Conservation (phyloP, 2,329 filamentous ascomycete species). For the Dryadomyces quercivorus region DNA sequence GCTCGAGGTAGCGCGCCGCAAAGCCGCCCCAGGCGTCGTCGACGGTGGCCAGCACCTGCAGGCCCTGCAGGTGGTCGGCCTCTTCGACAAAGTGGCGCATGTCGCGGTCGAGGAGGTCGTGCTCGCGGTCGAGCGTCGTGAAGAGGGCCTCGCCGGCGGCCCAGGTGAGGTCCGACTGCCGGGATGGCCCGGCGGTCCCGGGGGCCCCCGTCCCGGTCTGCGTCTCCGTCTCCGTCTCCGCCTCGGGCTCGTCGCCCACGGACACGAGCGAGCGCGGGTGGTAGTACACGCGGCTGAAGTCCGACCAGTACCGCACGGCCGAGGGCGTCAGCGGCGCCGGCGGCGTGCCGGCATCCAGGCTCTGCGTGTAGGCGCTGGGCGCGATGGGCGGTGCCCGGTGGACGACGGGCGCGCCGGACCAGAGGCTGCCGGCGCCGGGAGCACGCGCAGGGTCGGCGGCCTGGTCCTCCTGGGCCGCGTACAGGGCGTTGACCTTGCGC, state of each 20-base stretch:
- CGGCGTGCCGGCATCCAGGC: slow-evolving; percentile 58
- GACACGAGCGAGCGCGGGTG: slow-evolving; percentile 82
- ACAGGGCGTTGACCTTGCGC: slow-evolving; percentile 77
- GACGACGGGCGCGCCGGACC: slow-evolving; percentile 52
- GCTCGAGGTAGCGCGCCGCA: slow-evolving; percentile 58
- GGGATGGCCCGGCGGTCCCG: too few species aligned
- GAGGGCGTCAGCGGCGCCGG: slow-evolving; percentile 51
- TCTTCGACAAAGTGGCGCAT: slow-evolving; percentile 82
- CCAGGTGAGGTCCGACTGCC: slow-evolving; percentile 31
- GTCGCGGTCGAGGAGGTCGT: slow-evolving; percentile 84
- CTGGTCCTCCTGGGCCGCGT: slow-evolving; percentile 41
- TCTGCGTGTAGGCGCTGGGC: slow-evolving; percentile 64
- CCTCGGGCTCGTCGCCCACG: slow-evolving; percentile 27
- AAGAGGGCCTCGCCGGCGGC: slow-evolving; percentile 65
- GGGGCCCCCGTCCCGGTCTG: too few species aligned
- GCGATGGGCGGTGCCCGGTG: slow-evolving; percentile 57
- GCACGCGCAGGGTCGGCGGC: slow-evolving; percentile 9
- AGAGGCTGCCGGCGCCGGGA: slow-evolving; percentile 3
- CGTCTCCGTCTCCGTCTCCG: too few species aligned
- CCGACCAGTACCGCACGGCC: slow-evolving; percentile 88
- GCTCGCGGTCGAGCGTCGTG: slow-evolving; percentile 57
- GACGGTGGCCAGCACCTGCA: slow-evolving; percentile 61
- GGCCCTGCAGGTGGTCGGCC: slow-evolving; percentile 79
- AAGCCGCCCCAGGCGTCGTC: slow-evolving; percentile 81
- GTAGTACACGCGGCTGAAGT: slow-evolving; percentile 86